Percentiles rank a stretch among this genome's conserved stretches.
Conservation (phyloP, 306 rosid genomes). For the Prunus padus region DNA sequence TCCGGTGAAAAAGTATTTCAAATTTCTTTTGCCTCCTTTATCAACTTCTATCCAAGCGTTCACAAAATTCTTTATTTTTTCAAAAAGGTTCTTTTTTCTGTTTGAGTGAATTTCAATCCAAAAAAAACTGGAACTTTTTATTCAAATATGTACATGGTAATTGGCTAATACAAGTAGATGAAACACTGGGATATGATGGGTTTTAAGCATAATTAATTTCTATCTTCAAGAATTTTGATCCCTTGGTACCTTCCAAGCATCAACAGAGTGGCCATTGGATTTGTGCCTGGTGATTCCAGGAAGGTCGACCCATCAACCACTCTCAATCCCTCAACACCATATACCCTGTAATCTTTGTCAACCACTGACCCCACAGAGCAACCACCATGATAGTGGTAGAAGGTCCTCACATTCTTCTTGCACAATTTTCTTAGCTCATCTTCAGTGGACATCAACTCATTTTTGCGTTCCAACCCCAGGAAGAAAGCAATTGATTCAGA, state of each 20-base stretch:
- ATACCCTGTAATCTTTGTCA: slow-evolving; percentile 50
- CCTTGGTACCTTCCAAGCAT: slow-evolving; percentile 87
- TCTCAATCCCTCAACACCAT: slow-evolving; percentile 47
- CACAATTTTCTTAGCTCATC: slow-evolving; percentile 44
- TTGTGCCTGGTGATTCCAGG: slow-evolving; percentile 68
- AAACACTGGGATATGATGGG: not conserved
- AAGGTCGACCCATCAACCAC: slow-evolving; percentile 73
- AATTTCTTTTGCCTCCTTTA: not conserved
- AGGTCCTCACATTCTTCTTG: slow-evolving; percentile 55
- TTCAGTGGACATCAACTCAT: slow-evolving; percentile 24
- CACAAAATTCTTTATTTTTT: too few relatives aligned
- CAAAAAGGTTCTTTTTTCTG: too few relatives aligned
- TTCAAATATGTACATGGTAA: too few relatives aligned
- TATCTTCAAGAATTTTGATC: slow-evolving; percentile 47
- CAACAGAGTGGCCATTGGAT: slow-evolving; percentile 68
- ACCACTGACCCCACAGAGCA: slow-evolving; percentile 58
- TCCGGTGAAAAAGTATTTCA: slow-evolving; percentile 4
- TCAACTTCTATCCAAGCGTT: not conserved
- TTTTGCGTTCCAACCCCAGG: slow-evolving; percentile 37
- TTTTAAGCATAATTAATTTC: slow-evolving; percentile 4
- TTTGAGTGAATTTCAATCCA: too few relatives aligned
- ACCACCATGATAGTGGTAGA: slow-evolving; percentile 78
- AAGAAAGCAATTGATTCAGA: slow-evolving; percentile 53
- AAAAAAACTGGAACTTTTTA: too few relatives aligned
- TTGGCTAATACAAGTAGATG: too few relatives aligned